phyloP scores from a whole-genome alignment of 148 eudicot genomes.

The Rhododendron griersonianum region DNA sequence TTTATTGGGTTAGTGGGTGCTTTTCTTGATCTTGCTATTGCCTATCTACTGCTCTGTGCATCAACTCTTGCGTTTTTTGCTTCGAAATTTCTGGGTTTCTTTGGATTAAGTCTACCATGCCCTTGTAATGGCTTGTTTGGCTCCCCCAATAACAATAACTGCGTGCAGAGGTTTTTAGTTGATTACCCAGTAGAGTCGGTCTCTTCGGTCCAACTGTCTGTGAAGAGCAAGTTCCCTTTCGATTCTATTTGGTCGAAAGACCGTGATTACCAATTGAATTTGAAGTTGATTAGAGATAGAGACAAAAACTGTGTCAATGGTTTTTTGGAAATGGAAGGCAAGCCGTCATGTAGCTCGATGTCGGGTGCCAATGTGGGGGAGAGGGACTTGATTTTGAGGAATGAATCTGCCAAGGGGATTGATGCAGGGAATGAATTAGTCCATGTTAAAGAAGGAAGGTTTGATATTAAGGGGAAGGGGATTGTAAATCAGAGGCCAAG shows the following conservation, averaged over 20 bases:
- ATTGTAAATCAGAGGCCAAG: slow-evolving; percentile 38
- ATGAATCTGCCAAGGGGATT: slow-evolving; percentile 7
- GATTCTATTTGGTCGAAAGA: slow-evolving; percentile 32
- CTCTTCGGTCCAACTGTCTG: slow-evolving; percentile 51
- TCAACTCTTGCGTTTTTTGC: slow-evolving; percentile 57
- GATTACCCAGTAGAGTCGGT: slow-evolving; percentile 54
- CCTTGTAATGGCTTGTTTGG: slow-evolving; percentile 57
- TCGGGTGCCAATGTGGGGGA: slow-evolving; percentile 31
- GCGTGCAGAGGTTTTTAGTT: slow-evolving; percentile 44
- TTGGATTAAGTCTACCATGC: slow-evolving; percentile 70
- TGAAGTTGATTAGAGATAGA: slow-evolving; percentile 33
- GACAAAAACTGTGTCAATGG: slow-evolving; percentile 21
- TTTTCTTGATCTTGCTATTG: slow-evolving; percentile 78
- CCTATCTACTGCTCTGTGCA: slow-evolving; percentile 72
- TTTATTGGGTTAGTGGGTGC: slow-evolving; percentile 72
- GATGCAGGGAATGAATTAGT: background rate
- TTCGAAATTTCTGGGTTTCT: slow-evolving; percentile 51
- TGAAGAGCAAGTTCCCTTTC: slow-evolving; percentile 64
- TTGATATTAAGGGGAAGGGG: slow-evolving; percentile 58
- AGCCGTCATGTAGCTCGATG: slow-evolving; percentile 59
- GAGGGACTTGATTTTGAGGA: slow-evolving; percentile 24
- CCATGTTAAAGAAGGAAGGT: slow-evolving; percentile 18
- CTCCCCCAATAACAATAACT: slow-evolving; percentile 30
- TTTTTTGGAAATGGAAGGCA: slow-evolving; percentile 50
- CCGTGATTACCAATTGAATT: slow-evolving; percentile 29